Conservation (phyloP, 768 basidiomycete species). For the Podaxis carcinomalis region DNA sequence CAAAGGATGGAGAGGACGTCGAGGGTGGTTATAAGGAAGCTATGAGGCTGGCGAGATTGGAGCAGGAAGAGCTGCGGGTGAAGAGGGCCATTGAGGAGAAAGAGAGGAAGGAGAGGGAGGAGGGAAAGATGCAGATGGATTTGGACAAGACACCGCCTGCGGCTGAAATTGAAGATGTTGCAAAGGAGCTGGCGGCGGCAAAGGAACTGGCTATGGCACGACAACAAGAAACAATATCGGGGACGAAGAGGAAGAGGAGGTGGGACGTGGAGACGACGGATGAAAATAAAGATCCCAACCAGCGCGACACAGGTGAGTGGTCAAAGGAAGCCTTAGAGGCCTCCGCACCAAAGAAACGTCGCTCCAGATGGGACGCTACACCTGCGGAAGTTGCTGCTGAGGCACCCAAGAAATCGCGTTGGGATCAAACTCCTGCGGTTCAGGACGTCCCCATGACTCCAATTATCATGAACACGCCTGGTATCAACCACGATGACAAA, state of each 20-base stretch:
- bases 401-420: conserved; percentile 87
- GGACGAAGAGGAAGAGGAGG: conserved; percentile 69
- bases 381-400: conserved; percentile 68
- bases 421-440: conserved; percentile 90
- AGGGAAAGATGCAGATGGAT: conserved; percentile 76
- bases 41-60: conserved; percentile 86
- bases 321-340: conserved; percentile 71
- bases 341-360: conserved; percentile 82
- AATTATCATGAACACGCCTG: conserved; percentile 86
- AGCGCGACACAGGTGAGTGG: conserved; percentile 61
- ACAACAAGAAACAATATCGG: conserved; percentile 35
- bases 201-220: conserved; percentile 31
- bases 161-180: conserved; percentile 70
- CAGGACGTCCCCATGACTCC: conserved; percentile 68
- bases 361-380: conserved; percentile 95
- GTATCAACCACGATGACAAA: conserved; percentile 89
- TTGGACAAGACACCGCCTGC: conserved; percentile 90
- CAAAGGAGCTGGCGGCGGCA: conserved; percentile 59
- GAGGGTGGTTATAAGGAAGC: conserved; percentile 95
- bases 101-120: conserved; percentile 72
- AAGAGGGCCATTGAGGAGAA: conserved; percentile 84
- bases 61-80: conserved; percentile 90
- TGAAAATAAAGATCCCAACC: conserved; percentile 63
- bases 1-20: conserved; percentile 62
- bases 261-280: conserved; percentile 75